phyloP scores from a whole-genome alignment of 1,284 basidiomycete species.

The Agaricales sp. region DNA sequence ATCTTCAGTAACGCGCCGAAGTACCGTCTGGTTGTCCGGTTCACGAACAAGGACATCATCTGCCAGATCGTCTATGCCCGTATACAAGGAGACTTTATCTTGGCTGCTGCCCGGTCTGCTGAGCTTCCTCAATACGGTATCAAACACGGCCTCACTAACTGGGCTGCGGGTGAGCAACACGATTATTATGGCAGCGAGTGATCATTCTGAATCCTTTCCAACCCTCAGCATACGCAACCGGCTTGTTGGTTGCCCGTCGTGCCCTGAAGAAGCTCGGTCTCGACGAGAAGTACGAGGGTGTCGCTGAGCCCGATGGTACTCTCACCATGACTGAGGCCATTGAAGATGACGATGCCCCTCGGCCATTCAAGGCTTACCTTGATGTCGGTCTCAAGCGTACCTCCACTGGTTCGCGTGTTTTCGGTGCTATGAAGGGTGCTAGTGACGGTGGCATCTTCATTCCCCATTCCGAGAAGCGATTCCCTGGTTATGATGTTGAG shows the following conservation, averaged over 20 bases:
- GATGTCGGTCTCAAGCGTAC: conserved; percentile 98
- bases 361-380: conserved; percentile 98
- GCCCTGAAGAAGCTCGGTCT: conserved; percentile 93
- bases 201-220: conserved; percentile 1
- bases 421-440: conserved; percentile 99
- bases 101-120: conserved; percentile 80
- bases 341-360: conserved; percentile 88
- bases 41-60: conserved; percentile 91
- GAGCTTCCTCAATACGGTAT: conserved; percentile 97
- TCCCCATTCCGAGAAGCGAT: conserved; percentile 96
- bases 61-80: conserved; percentile 95
- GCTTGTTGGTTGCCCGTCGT: conserved; percentile 91
- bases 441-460: conserved; percentile 97
- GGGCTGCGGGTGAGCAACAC: conserved; percentile 73
- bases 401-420: conserved; percentile 95
- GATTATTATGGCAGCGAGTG: neutral
- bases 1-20: conserved; percentile 78
- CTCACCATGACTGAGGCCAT: conserved; percentile 75
- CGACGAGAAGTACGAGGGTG: conserved; percentile 98
- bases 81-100: conserved; percentile 92
- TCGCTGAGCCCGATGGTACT: conserved; percentile 86
- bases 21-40: conserved; percentile 97
- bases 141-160: conserved; percentile 98
- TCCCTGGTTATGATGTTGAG: conserved; percentile 97
- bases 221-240: conserved; percentile 85